phyloP scores from a whole-genome alignment of 1,284 basidiomycete species.

The Somion occarium region DNA sequence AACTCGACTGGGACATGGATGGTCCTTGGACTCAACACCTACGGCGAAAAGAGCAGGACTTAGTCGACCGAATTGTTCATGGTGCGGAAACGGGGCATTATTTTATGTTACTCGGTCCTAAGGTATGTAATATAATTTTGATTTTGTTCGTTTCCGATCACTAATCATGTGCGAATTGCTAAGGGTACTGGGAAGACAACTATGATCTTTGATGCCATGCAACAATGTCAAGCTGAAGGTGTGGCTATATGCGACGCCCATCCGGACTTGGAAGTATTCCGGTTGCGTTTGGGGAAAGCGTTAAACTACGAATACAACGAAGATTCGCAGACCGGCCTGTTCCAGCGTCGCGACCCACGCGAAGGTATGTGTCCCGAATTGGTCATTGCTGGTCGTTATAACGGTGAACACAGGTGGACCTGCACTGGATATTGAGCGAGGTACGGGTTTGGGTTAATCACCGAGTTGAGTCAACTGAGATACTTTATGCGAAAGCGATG shows the following conservation, averaged over 20 bases:
- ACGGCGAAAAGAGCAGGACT: slow-evolving; percentile 65
- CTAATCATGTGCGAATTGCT: slow-evolving; percentile 3
- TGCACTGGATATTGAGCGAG: slow-evolving; percentile 78
- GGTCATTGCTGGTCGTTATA: too few species aligned
- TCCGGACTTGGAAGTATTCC: slow-evolving; percentile 71
- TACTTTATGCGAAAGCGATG: slow-evolving; percentile 41
- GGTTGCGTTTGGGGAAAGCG: slow-evolving; percentile 76
- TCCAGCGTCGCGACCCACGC: slow-evolving; percentile 78
- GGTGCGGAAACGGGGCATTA: slow-evolving; percentile 72
- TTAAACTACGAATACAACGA: slow-evolving; percentile 79
- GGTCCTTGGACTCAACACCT: slow-evolving; percentile 56
- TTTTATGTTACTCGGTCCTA: slow-evolving; percentile 72
- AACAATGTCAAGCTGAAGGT: slow-evolving; percentile 66
- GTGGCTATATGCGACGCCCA: slow-evolving; percentile 53
- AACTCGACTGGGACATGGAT: slow-evolving; percentile 34
- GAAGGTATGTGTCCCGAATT: slow-evolving; percentile 44
- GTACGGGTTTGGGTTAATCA: too few species aligned
- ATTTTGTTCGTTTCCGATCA: too few species aligned
- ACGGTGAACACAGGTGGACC: slow-evolving; percentile 54
- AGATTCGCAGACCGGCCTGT: slow-evolving; percentile 73
- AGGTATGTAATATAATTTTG: slow-evolving; percentile 38
- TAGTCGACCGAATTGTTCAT: slow-evolving; percentile 74
- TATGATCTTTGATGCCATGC: slow-evolving; percentile 81
- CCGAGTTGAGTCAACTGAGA: too few species aligned
- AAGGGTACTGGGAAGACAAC: slow-evolving; percentile 69